Percentiles rank a stretch among this genome's conserved stretches.
Conservation (phyloP, 2,329 filamentous ascomycete genomes). For the Paraphaeosphaeria sporulosa region DNA sequence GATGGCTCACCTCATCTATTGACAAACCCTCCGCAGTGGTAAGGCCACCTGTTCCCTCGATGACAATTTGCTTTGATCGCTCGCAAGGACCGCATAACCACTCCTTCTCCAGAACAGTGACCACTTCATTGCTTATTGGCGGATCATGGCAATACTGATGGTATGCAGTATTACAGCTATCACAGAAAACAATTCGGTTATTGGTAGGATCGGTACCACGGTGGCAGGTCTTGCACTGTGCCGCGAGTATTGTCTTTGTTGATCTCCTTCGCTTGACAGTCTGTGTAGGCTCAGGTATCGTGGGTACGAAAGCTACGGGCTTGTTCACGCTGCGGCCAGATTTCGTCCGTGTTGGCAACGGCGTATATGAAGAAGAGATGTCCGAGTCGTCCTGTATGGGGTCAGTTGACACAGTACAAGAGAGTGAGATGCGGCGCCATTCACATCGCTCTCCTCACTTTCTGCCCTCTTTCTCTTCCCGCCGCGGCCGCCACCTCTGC, state of each 20-base stretch:
- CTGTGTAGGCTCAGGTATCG: slow-evolving; percentile 57
- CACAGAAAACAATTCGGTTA: slow-evolving; percentile 87
- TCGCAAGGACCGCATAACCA: slow-evolving; percentile 75
- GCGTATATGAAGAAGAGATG: slow-evolving; percentile 57
- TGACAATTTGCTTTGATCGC: slow-evolving; percentile 38
- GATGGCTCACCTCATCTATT: slow-evolving; percentile 50
- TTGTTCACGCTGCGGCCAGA: slow-evolving; percentile 77
- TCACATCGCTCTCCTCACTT: slow-evolving; percentile 47
- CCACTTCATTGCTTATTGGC: slow-evolving; percentile 72
- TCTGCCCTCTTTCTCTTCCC: slow-evolving; percentile 51
- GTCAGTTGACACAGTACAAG: slow-evolving; percentile 23
- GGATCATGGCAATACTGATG: slow-evolving; percentile 85
- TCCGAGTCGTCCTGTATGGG: slow-evolving; percentile 46
- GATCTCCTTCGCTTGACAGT: slow-evolving; percentile 66
- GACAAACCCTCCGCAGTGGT: slow-evolving; percentile 50
- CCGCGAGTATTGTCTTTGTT: slow-evolving; percentile 57
- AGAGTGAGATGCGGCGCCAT: slow-evolving; percentile 18
- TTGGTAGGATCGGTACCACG: slow-evolving; percentile 73
- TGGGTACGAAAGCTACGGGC: slow-evolving; percentile 68
- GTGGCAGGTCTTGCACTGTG: slow-evolving; percentile 75
- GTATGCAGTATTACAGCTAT: slow-evolving; percentile 80
- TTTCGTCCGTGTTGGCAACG: slow-evolving; percentile 72
- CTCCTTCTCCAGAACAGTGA: slow-evolving; percentile 70
- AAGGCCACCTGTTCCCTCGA: slow-evolving; percentile 48
- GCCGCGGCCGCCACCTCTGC: slow-evolving; percentile 45